Base-by-base conservation (phyloP, 2,329 filamentous ascomycete species). In the Onygenales sp. region DNA sequence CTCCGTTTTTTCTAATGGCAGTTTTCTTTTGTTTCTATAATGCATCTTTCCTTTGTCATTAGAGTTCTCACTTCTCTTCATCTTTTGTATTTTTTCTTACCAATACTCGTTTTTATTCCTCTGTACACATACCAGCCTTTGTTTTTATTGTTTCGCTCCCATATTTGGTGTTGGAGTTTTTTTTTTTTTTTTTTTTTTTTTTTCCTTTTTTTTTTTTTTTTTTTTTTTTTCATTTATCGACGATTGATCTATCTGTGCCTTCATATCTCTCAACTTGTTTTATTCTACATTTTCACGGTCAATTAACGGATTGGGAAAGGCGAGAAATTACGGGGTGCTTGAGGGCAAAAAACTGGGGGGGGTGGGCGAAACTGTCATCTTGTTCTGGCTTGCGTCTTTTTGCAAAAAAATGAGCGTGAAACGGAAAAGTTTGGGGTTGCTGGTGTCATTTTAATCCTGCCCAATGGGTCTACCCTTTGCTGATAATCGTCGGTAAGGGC, bases 171-270 rank as follows among this genome's bases (percentile, higher is more conserved):
- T 57, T 52, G 55, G 55, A 54, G 62, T 66, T 65, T 55, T 62
- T 62, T 58, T 56, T 57, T 54, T 46, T 59, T 56, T 58, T 56
- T 62, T 17, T 54, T 46, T 59, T 56, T 58, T 49, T 56, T 52
- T 52, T 58, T 57, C 59, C 56, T 57, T 56, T 62, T 58, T 66
- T 65, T 55, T 62, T 62, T 58, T 56, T 57, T 14, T 54, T 46
- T 59, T 56, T 58, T 56, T 62, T 17, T 2, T 2, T 17, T 54
- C 55, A 59, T 61, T 59, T 54, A 56, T 45, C 48, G 51, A n/a
- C 42, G 43, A 33, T 21, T 44, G n/a, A 21, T n/a, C 4, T 48
- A 17, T 48, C 9, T n/a, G 27, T 39, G 2, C 13, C 42, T 43
- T 13, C 21, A n/a, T 11, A 45, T 27, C 21, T 27, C 21, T 27